These are phyloP conservation scores for Panellus pusillus DNA, from an alignment of 768 basidiomycete species.

Conservation along the genomic window DNA sequence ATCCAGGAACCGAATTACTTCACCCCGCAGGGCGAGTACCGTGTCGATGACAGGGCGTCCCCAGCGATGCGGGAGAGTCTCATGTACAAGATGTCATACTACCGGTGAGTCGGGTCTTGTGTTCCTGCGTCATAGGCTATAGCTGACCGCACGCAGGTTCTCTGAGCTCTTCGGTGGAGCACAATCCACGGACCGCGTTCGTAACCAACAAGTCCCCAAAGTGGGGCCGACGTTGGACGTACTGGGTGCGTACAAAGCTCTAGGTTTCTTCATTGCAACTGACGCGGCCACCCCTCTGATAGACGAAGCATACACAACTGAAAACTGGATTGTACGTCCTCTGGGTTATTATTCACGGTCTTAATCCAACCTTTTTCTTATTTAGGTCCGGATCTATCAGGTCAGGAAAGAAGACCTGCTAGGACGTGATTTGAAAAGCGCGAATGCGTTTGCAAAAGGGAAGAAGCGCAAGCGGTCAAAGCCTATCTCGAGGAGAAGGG, in stretches of 20 bases:
- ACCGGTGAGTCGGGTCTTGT: slow-evolving; percentile 52
- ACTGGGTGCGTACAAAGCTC: slow-evolving; percentile 57
- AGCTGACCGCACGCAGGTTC: slow-evolving; percentile 52
- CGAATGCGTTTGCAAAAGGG: slow-evolving; percentile 80
- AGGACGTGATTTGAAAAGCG: slow-evolving; percentile 86
- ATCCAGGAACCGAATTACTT: slow-evolving; percentile 96
- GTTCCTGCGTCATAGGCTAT: neutral
- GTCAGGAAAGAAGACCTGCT: slow-evolving; percentile 93
- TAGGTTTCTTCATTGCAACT: neutral
- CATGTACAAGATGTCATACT: slow-evolving; percentile 99
- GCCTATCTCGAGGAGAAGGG: slow-evolving; percentile 61
- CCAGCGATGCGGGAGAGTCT: slow-evolving; percentile 90
- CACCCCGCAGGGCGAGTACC: slow-evolving; percentile 89
- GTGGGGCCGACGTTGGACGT: slow-evolving; percentile 82
- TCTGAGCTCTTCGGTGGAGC: slow-evolving; percentile 78
- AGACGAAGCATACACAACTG: slow-evolving; percentile 97
- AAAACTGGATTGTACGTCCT: slow-evolving; percentile 94
- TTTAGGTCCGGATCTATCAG: slow-evolving; percentile 85
- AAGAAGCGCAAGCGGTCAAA: slow-evolving; percentile 87
- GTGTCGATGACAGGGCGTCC: slow-evolving; percentile 83
- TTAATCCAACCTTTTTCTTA: slow-evolving; percentile 4
- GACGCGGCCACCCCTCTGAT: neutral
- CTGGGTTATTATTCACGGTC: neutral
- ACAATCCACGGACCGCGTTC: slow-evolving; percentile 79
- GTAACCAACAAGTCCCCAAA: slow-evolving; percentile 80